Percentiles rank a stretch among this genome's conserved stretches.
Evolutionary conservation across 768 basidiomycete genomes (phyloP).

Genomic region (Trametes cubensis): DNA sequence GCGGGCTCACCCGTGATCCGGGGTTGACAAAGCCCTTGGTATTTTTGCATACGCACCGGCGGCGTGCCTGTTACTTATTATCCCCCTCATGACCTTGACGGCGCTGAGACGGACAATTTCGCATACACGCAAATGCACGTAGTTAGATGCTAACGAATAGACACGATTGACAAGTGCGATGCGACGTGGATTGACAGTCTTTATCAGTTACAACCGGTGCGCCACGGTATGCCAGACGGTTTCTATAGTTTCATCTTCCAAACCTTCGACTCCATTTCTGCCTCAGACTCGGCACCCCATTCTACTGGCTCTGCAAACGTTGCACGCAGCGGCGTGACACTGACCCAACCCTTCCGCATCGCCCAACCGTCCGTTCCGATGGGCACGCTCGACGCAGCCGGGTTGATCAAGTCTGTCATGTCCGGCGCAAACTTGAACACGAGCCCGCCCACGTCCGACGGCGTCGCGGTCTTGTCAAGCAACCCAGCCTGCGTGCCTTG

Average conservation of each 20-base stretch:
- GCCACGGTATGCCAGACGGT: background rate
- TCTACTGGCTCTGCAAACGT: constrained; percentile 68
- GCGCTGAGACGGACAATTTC: background rate
- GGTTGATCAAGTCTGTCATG: constrained; percentile 67
- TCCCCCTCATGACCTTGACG: constrained; percentile 8
- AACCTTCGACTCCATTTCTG: constrained; percentile 44
- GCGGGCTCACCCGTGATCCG: background rate
- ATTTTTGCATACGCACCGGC: constrained; percentile 2
- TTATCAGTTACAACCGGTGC: background rate
- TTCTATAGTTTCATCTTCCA: constrained; percentile 64
- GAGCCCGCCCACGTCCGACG: constrained; percentile 42
- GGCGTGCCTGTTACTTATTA: background rate
- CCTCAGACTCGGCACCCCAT: constrained; percentile 25
- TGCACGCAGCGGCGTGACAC: constrained; percentile 78
- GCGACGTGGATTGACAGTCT: background rate
- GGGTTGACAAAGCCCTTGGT: background rate
- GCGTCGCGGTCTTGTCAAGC: constrained; percentile 15
- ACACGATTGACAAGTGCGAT: background rate
- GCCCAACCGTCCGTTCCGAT: constrained; percentile 85
- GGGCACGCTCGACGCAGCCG: constrained; percentile 60
- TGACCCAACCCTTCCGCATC: constrained; percentile 65
- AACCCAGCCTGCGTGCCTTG: constrained; percentile 15
- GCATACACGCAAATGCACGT: background rate
- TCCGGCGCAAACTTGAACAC: constrained; percentile 79
- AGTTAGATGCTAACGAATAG: constrained; percentile 5